A percentile compares a stretch with the other conserved stretches of the same genome.
Evolutionary conservation across 2,329 filamentous ascomycete species (phyloP).

Genomic region (Tolypocladium sp.): DNA sequence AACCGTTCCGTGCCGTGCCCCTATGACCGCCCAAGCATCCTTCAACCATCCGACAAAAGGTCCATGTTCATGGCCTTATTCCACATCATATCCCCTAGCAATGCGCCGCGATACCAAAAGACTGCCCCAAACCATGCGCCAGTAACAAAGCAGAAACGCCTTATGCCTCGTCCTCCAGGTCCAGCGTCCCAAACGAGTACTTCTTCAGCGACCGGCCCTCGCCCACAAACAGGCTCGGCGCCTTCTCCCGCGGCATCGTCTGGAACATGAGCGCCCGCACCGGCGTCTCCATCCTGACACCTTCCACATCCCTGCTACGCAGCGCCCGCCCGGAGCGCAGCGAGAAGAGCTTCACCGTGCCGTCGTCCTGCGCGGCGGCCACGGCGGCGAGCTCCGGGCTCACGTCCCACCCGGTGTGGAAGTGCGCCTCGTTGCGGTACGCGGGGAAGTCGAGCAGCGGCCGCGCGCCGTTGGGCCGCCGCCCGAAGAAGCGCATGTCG

Average conservation of each 20-base stretch:
- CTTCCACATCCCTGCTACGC: slow-evolving; percentile 13
- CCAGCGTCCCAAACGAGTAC: slow-evolving; percentile 30
- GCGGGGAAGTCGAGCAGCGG: slow-evolving; percentile 39
- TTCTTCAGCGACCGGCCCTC: slow-evolving; percentile 27
- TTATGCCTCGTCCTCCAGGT: slow-evolving; percentile 25
- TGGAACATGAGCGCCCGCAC: slow-evolving; percentile 36
- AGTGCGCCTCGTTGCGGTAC: slow-evolving; percentile 40
- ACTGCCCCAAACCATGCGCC: background rate
- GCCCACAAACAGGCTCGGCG: slow-evolving; percentile 38
- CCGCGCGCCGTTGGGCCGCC: slow-evolving; percentile 10
- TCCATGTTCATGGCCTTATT: background rate
- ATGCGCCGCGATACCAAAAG: background rate
- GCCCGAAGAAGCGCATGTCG: slow-evolving; percentile 38
- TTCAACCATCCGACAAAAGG: background rate
- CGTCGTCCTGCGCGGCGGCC: slow-evolving; percentile 44
- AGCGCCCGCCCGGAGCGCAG: slow-evolving; percentile 33
- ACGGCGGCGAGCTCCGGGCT: slow-evolving; percentile 36
- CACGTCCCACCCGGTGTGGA: slow-evolving; percentile 43
- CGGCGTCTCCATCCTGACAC: slow-evolving; percentile 16
- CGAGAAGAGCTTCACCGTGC: slow-evolving; percentile 39
- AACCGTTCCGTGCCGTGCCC: background rate
- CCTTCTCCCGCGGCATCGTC: slow-evolving; percentile 31
- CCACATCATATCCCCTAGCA: no score
- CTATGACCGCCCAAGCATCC: background rate
- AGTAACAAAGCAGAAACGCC: no score